Evolutionary conservation across 306 rosid genomes (phyloP).

Genomic region (Spatholobus suberectus): DNA sequence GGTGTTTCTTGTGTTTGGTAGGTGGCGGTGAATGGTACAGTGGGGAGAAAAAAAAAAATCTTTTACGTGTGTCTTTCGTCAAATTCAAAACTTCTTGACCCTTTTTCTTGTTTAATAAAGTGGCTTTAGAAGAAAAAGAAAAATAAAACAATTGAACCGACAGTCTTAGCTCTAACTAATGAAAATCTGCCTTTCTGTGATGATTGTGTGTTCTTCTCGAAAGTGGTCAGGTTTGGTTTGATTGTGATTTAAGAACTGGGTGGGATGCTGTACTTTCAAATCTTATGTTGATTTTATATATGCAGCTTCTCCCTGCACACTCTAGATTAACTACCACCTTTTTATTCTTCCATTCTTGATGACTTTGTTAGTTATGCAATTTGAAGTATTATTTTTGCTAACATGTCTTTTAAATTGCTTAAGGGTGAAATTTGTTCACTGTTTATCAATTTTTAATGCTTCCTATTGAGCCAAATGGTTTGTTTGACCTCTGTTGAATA

Average conservation of each 20-base stretch:
- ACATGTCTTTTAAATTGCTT: background rate
- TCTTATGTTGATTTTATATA: slow-evolving; percentile 10
- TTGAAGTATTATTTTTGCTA: background rate
- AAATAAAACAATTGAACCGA: background rate
- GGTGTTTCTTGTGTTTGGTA: slow-evolving; percentile 46
- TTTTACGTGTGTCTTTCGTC: slow-evolving; percentile 2
- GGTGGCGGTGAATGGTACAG: slow-evolving; percentile 1
- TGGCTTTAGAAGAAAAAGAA: background rate
- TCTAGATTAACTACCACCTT: background rate
- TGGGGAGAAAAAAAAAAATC: background rate
- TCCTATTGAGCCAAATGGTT: slow-evolving; percentile 10
- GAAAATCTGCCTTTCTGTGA: background rate
- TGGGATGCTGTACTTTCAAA: slow-evolving; percentile 25
- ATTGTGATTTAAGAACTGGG: slow-evolving; percentile 16
- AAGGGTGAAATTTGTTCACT: background rate
- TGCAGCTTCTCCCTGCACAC: slow-evolving; percentile 12
- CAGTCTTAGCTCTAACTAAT: slow-evolving; percentile 27
- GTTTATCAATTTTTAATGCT: slow-evolving; percentile 1
- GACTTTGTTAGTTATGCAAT: slow-evolving; percentile 17
- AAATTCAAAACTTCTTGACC: slow-evolving; percentile 18
- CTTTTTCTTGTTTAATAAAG: slow-evolving; percentile 18
- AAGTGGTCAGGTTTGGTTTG: slow-evolving; percentile 28
- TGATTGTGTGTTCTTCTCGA: slow-evolving; percentile 16
- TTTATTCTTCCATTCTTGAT: background rate
- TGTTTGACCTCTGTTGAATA: slow-evolving; percentile 35